phyloP scores from a whole-genome alignment of 805 yeast species.

The Zygosaccharomyces bisporus region DNA sequence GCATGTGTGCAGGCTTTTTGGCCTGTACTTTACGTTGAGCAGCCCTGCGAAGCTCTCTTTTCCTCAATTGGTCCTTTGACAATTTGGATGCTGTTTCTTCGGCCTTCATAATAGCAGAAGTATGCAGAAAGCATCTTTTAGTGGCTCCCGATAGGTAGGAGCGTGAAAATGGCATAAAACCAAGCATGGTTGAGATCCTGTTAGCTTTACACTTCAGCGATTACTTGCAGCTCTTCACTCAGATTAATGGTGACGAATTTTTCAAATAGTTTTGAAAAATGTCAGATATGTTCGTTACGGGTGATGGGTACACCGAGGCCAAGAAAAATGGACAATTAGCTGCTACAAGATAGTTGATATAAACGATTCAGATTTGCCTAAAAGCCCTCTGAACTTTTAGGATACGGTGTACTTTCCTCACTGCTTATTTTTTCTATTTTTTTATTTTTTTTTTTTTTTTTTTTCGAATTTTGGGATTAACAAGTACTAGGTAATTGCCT shows the following conservation, averaged over 20 bases:
- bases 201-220: background rate
- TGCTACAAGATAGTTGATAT: too few relatives aligned
- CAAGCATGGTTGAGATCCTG: constrained; percentile 1
- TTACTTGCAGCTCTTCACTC: background rate
- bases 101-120: constrained; percentile 12
- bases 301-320: background rate
- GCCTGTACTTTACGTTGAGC: constrained; percentile 39
- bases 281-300: background rate
- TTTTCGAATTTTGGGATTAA: background rate
- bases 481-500: too few relatives aligned
- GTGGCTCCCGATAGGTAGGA: background rate
- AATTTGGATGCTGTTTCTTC: constrained; percentile 21
- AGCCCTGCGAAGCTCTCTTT: constrained; percentile 38
- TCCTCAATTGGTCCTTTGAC: constrained; percentile 34
- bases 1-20: constrained; percentile 42
- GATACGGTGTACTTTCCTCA: background rate
- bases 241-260: background rate
- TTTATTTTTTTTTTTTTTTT: too few relatives aligned
- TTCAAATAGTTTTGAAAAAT: background rate
- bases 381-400: background rate
- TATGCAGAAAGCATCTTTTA: constrained; percentile 15
- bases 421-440: too few relatives aligned
- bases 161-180: constrained; percentile 2
- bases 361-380: too few relatives aligned
- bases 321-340: too few relatives aligned